Conservation (phyloP, 108 stramenopile species). For the Craspedostauros australis region DNA sequence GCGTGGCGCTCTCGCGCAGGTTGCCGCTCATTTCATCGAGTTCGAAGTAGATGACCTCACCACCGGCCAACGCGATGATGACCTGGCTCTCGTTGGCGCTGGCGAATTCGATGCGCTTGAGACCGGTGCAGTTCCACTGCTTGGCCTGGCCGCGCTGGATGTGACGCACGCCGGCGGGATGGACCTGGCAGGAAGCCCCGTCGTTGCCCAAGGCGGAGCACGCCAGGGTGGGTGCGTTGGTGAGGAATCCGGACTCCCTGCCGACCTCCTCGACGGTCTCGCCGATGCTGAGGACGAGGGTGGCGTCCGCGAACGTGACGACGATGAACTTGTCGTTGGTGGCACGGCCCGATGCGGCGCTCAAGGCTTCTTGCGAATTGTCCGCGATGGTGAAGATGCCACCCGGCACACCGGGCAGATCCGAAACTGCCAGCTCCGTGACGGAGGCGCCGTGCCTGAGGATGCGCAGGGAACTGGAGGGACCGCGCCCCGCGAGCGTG, state of each 20-base stretch:
- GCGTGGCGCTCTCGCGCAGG: slow-evolving; percentile 68
- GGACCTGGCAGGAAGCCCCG: slow-evolving; percentile 85
- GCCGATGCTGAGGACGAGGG: slow-evolving; percentile 92
- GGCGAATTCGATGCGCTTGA: slow-evolving; percentile 88
- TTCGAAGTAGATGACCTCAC: slow-evolving; percentile 95
- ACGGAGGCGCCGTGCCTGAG: slow-evolving; percentile 90
- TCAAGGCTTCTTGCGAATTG: slow-evolving; percentile 20
- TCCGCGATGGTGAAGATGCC: slow-evolving; percentile 90
- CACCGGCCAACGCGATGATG: slow-evolving; percentile 87
- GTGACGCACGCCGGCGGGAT: slow-evolving; percentile 85
- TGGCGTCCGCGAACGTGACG: slow-evolving; percentile 95
- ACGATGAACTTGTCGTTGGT: slow-evolving; percentile 79
- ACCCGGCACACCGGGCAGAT: slow-evolving; percentile 89
- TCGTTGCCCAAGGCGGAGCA: slow-evolving; percentile 80
- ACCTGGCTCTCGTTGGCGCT: slow-evolving; percentile 90
- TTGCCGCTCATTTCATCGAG: slow-evolving; percentile 80
- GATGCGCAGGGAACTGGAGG: slow-evolving; percentile 73
- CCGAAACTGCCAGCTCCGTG: slow-evolving; percentile 90
- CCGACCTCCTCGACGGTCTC: slow-evolving; percentile 96
- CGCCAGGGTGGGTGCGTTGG: slow-evolving; percentile 85
- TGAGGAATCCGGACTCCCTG: slow-evolving; percentile 83
- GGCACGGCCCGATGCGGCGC: slow-evolving; percentile 13
- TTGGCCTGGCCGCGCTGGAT: slow-evolving; percentile 62
- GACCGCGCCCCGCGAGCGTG: slow-evolving; percentile 86
- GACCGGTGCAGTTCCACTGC: slow-evolving; percentile 91